Evolutionary conservation across 257 asterid species (phyloP).

Genomic region (Eustoma russellianum): DNA sequence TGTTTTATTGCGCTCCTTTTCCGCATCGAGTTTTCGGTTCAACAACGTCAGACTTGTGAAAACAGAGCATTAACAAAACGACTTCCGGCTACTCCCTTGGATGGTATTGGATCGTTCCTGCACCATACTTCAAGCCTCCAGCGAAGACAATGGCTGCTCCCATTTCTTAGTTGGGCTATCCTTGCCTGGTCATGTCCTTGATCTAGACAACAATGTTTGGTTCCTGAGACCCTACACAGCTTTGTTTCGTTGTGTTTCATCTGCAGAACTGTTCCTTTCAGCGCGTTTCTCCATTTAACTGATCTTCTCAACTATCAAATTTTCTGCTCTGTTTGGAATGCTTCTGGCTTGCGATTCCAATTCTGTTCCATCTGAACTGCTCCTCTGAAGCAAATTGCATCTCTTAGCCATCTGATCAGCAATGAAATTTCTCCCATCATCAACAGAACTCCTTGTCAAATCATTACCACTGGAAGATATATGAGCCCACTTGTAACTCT

Average conservation of each 20-base stretch:
- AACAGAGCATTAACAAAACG: no score
- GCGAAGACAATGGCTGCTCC: slow-evolving; percentile 46
- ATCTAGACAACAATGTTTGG: slow-evolving; percentile 25
- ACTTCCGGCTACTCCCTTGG: slow-evolving; percentile 34
- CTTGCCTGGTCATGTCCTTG: slow-evolving; percentile 27
- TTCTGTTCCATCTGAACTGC: slow-evolving; percentile 56
- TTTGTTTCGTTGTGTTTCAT: slow-evolving; percentile 39
- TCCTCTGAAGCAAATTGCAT: slow-evolving; percentile 47
- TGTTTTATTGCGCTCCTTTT: no score
- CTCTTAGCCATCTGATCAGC: slow-evolving; percentile 37
- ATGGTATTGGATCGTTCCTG: slow-evolving; percentile 25
- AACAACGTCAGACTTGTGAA: no score
- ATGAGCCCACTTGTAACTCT: slow-evolving; percentile 34
- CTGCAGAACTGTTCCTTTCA: slow-evolving; percentile 39
- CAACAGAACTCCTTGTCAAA: slow-evolving; percentile 22
- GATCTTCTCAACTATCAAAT: slow-evolving; percentile 26
- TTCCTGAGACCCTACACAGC: slow-evolving; percentile 42
- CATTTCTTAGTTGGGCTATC: slow-evolving; percentile 34
- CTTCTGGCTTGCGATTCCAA: slow-evolving; percentile 28
- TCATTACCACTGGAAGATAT: slow-evolving; percentile 19
- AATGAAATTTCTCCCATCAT: slow-evolving; percentile 36
- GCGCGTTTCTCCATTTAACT: slow-evolving; percentile 40
- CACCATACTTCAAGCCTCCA: slow-evolving; percentile 25
- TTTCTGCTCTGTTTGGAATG: slow-evolving; percentile 21
- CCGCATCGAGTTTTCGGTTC: no score